Percentiles rank a stretch among this genome's conserved stretches.
Conservation (phyloP, 202 grass and related monocot species). For the Dendrocalamus latiflorus region DNA sequence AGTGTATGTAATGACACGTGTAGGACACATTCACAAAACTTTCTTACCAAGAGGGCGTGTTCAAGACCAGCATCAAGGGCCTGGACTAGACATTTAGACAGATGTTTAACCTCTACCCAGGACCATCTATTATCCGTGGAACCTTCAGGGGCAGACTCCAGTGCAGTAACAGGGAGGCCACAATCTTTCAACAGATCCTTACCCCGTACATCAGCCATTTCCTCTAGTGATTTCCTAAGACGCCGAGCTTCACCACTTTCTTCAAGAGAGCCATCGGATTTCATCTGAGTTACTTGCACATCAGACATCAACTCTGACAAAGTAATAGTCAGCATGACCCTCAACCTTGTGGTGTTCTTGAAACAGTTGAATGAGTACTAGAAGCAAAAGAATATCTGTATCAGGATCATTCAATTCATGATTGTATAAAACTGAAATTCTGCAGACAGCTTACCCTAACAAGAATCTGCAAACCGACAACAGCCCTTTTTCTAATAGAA, state of each 20-base stretch:
- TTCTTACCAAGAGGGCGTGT: constrained; percentile 78
- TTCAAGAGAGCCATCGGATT: constrained; percentile 86
- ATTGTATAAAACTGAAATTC: constrained; percentile 26
- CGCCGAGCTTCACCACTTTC: constrained; percentile 91
- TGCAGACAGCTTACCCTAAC: constrained; percentile 65
- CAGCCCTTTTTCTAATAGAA: constrained; percentile 78
- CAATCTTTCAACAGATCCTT: constrained; percentile 66
- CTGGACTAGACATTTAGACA: constrained; percentile 84
- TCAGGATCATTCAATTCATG: constrained; percentile 36
- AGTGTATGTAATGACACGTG: background rate
- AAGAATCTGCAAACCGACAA: constrained; percentile 88
- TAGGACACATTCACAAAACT: constrained; percentile 10
- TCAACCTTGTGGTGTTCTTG: constrained; percentile 83
- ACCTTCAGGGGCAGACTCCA: constrained; percentile 66
- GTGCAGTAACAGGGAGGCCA: constrained; percentile 60
- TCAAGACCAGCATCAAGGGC: constrained; percentile 98
- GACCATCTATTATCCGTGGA: constrained; percentile 76
- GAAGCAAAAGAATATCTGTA: constrained; percentile 34
- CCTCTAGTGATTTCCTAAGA: constrained; percentile 83
- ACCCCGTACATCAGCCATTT: constrained; percentile 78
- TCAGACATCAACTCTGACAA: constrained; percentile 95
- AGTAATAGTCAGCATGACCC: constrained; percentile 98
- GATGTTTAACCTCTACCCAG: constrained; percentile 88
- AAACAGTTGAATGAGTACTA: constrained; percentile 96
- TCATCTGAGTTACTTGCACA: constrained; percentile 98